Evolutionary conservation across 2,329 filamentous ascomycete genomes (phyloP).

Genomic region (Sclerotiophoma versabilis): DNA sequence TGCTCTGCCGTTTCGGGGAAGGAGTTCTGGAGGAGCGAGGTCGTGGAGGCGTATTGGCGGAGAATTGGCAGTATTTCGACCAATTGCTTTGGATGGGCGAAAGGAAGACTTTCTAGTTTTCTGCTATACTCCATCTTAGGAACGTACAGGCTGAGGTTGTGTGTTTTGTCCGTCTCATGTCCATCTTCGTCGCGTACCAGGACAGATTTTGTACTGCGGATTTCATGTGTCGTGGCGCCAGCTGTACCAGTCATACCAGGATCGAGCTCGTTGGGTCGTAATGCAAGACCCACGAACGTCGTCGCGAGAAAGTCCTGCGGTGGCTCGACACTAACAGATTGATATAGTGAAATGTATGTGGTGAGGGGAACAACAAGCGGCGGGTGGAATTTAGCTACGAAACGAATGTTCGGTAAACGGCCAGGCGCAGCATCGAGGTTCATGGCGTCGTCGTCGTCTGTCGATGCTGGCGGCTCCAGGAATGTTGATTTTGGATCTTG

Average conservation of each 20-base stretch:
- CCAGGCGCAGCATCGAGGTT: slow-evolving; percentile 60
- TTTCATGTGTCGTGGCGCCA: slow-evolving; percentile 54
- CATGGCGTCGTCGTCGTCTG: slow-evolving; percentile 60
- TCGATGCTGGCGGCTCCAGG: slow-evolving; percentile 36
- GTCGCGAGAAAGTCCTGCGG: slow-evolving; percentile 60
- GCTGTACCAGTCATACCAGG: slow-evolving; percentile 59
- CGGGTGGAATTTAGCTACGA: slow-evolving; percentile 76
- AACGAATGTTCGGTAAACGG: slow-evolving; percentile 74
- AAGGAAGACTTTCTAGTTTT: slow-evolving; percentile 71
- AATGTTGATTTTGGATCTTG: slow-evolving; percentile 73
- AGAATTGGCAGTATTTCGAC: slow-evolving; percentile 73
- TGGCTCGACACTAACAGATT: slow-evolving; percentile 65
- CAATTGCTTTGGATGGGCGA: slow-evolving; percentile 79
- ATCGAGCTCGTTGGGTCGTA: slow-evolving; percentile 56
- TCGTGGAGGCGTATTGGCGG: slow-evolving; percentile 77
- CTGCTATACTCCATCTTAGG: slow-evolving; percentile 77
- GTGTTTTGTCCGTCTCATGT: slow-evolving; percentile 37
- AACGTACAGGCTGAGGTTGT: slow-evolving; percentile 70
- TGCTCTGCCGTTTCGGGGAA: slow-evolving; percentile 51
- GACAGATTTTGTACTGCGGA: slow-evolving; percentile 60
- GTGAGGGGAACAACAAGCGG: slow-evolving; percentile 73
- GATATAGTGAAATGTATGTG: slow-evolving; percentile 68
- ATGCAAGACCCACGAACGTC: slow-evolving; percentile 59
- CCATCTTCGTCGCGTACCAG: slow-evolving; percentile 44
- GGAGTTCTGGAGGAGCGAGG: slow-evolving; percentile 67